phyloP scores from a whole-genome alignment of 192 early-diverging fungal species.

The Thoreauomyces humboldtii region DNA sequence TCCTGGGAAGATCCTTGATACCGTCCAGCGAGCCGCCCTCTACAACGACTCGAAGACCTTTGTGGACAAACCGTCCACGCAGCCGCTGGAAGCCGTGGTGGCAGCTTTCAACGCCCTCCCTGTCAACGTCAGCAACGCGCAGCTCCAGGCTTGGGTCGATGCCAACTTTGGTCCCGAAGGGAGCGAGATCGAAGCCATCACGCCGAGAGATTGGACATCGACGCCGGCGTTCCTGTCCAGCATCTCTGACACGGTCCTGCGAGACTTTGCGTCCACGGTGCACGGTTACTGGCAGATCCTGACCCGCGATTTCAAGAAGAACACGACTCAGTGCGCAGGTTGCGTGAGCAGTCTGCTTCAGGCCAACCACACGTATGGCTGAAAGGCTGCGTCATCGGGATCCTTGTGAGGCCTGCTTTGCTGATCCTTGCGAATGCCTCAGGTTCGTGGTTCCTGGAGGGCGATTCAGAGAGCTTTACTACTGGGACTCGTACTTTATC shows the following conservation, averaged over 20 bases:
- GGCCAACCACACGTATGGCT: conserved; percentile 46
- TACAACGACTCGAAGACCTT: conserved; percentile 68
- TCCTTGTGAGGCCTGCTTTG: too few relatives aligned
- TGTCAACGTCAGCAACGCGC: conserved; percentile 29
- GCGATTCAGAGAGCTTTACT: conserved; percentile 71
- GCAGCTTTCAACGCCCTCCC: conserved; percentile 49
- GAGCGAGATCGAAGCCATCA: conserved; percentile 44
- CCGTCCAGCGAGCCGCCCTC: conserved; percentile 59
- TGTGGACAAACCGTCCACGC: conserved; percentile 53
- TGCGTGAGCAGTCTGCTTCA: conserved; percentile 58
- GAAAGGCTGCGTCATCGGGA: too few relatives aligned
- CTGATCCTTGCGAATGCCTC: too few relatives aligned
- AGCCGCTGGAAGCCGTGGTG: conserved; percentile 53
- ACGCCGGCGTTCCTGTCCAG: conserved; percentile 44
- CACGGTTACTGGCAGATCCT: conserved; percentile 61
- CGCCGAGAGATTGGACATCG: conserved; percentile 34
- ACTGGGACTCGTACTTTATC: too few relatives aligned
- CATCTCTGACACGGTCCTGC: conserved; percentile 44
- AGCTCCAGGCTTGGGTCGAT: conserved; percentile 49
- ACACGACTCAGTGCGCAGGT: conserved; percentile 47
- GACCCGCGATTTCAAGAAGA: conserved; percentile 50
- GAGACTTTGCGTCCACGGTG: conserved; percentile 45
- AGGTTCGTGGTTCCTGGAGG: conserved; percentile 77
- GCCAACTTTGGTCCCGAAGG: conserved; percentile 57
- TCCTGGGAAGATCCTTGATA: conserved; percentile 56